Percentiles rank a stretch among this genome's conserved stretches.
Conservation (phyloP, 2,329 filamentous ascomycete genomes). For the Tolypocladium sp. region DNA sequence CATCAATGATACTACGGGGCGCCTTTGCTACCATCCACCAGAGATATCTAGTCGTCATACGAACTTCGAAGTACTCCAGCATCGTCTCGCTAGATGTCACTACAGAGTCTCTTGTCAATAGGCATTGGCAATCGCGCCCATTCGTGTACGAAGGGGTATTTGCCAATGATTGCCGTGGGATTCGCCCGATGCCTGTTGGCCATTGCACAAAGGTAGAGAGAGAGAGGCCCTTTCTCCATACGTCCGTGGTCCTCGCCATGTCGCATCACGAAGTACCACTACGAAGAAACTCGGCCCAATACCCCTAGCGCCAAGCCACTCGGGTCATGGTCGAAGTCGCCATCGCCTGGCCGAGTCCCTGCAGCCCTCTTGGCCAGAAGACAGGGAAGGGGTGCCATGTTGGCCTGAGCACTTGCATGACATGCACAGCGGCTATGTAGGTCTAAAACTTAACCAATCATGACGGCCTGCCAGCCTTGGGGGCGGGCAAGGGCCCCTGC, state of each 20-base stretch:
- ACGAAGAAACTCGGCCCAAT: background rate
- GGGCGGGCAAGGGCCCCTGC: slow-evolving; percentile 14
- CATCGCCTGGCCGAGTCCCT: background rate
- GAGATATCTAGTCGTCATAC: background rate
- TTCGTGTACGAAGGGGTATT: background rate
- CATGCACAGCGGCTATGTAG: slow-evolving; percentile 33
- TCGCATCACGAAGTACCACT: background rate
- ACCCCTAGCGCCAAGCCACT: background rate
- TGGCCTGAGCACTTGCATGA: slow-evolving; percentile 26
- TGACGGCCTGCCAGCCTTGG: background rate
- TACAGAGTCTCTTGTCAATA: background rate
- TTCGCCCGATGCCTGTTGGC: background rate
- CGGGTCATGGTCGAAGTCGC: background rate
- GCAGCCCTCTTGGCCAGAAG: background rate
- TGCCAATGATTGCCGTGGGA: background rate
- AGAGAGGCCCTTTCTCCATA: background rate
- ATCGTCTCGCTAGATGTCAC: background rate
- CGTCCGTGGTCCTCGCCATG: background rate
- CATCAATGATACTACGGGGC: background rate
- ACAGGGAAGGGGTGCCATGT: background rate
- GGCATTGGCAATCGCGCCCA: background rate
- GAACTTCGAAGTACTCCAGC: background rate
- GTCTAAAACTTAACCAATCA: slow-evolving; percentile 25
- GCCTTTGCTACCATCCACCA: background rate
- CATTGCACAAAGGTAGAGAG: background rate